Evolutionary conservation across 768 basidiomycete genomes (phyloP).

Genomic region (Erythrobasidium yunnanense): DNA sequence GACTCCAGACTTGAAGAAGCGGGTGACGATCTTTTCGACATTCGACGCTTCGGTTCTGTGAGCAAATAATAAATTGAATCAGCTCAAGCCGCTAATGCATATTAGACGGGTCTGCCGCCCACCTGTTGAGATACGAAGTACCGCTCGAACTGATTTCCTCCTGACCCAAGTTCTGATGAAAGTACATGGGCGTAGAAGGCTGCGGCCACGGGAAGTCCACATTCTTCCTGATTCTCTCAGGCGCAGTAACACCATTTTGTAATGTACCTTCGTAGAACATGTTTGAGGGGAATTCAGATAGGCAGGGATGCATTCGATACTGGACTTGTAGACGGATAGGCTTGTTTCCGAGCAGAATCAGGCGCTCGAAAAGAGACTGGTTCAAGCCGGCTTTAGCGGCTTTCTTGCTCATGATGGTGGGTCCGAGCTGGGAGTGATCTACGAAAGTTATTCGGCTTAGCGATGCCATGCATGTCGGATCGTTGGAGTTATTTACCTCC

Average conservation of each 20-base stretch:
- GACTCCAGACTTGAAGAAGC: conserved; percentile 99
- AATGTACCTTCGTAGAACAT: conserved; percentile 99
- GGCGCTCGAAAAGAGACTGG: conserved; percentile 93
- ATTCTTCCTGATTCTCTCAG: conserved; percentile 90
- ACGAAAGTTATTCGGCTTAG: neutral
- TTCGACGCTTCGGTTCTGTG: conserved; percentile 91
- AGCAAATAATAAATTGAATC: too few species aligned
- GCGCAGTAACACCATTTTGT: conserved; percentile 98
- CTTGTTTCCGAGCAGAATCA: conserved; percentile 85
- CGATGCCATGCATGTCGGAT: neutral
- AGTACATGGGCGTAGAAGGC: conserved; percentile 97
- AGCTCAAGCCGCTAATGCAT: neutral
- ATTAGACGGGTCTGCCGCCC: conserved; percentile 27
- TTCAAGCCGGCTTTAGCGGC: conserved; percentile 97
- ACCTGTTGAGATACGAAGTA: conserved; percentile 94
- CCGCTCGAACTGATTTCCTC: conserved; percentile 98
- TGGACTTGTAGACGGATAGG: conserved; percentile 98
- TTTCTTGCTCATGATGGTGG: conserved; percentile 99
- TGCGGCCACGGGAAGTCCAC: conserved; percentile 99
- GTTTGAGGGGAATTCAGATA: conserved; percentile 98
- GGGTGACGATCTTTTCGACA: conserved; percentile 98
- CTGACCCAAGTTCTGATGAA: conserved; percentile 97
- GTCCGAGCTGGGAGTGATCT: conserved; percentile 69
- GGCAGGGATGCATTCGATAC: conserved; percentile 99
- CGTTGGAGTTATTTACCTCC: conserved; percentile 56